Base-by-base conservation (phyloP, 805 yeast genomes). In the Hanseniaspora pseudoguilliermondii region DNA sequence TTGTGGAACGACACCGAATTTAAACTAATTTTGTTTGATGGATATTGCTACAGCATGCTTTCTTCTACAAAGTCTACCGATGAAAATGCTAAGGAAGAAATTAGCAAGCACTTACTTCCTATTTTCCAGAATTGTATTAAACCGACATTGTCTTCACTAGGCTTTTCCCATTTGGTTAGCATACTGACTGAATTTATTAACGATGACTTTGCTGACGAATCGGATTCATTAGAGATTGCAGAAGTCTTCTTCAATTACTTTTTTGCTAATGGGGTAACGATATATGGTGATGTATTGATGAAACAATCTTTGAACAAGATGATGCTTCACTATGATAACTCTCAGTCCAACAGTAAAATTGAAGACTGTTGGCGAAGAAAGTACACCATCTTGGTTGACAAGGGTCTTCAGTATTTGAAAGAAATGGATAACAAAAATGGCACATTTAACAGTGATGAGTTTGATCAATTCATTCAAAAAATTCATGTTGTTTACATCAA, bases 401-500 rank as follows among this genome's bases (percentile, higher is more conserved):
- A 40, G 13, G 21, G 47, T 13, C 7, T 27, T 18, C 32, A 27
- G 6, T 49, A 27, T 32, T 32, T 49, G 47, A 20, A 49, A 27
- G 21, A 18, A 16, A 32, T 15, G 11, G 35, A n/a, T 21, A 15
- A 16, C 4, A 18, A 49, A 18, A 49, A 41, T 4, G 18, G 23
- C 9, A 20, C 39, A 2, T n/a, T 34, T 11, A 16, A 39, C 6
- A 21, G 32, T 11, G 27, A 32, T 20, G 41, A 35, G 13, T 40
- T 39, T 54, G 32, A 54, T 20, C 27, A 8, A n/a, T 47, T 54
- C 16, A 40, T 49, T 51, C 62, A 63, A 9, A 55, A 44, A 8
- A 20, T 52, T 18, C 44, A 25, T 35, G 29, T 44, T 11, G 7
- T 58, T 29, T 68, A 63, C 59, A 18, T 67, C 36, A 65, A 66